A percentile compares a stretch with the other conserved stretches of the same genome.
Conservation (phyloP, 2,329 filamentous ascomycete species). For the Cryphonectria parasitica region DNA sequence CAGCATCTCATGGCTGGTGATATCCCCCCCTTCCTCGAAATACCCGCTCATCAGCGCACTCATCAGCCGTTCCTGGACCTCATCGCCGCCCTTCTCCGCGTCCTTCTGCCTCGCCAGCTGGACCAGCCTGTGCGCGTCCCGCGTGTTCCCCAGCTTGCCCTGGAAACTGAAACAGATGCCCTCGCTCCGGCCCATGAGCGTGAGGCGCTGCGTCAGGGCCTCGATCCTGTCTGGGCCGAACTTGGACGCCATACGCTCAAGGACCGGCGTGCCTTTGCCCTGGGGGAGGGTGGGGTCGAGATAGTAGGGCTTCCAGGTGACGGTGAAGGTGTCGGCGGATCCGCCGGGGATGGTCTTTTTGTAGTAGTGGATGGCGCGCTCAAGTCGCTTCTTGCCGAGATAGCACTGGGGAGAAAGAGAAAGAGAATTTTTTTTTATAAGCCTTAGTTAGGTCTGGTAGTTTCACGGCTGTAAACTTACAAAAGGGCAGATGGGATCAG, state of each 20-base stretch:
- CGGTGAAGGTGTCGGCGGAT: slow-evolving; percentile 68
- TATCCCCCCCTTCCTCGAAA: slow-evolving; percentile 67
- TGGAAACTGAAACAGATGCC: slow-evolving; percentile 76
- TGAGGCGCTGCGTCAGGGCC: slow-evolving; percentile 62
- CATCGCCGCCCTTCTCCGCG: slow-evolving; percentile 35
- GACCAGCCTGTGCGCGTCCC: slow-evolving; percentile 78
- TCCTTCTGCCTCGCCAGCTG: slow-evolving; percentile 64
- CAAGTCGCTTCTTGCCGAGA: slow-evolving; percentile 76
- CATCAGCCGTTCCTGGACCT: slow-evolving; percentile 62
- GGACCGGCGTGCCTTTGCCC: slow-evolving; percentile 48
- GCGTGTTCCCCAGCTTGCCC: slow-evolving; percentile 74
- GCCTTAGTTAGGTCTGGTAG: slow-evolving; percentile 7
- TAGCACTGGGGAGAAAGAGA: slow-evolving; percentile 61
- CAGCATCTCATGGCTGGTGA: slow-evolving; percentile 61
- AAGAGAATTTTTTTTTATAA: slow-evolving; percentile 31
- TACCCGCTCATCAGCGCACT: slow-evolving; percentile 67
- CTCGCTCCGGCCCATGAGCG: slow-evolving; percentile 61
- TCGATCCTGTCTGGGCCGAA: slow-evolving; percentile 67
- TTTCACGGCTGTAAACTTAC: slow-evolving; percentile 36
- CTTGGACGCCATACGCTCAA: slow-evolving; percentile 59
- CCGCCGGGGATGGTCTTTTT: slow-evolving; percentile 62
- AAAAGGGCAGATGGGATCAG: slow-evolving; percentile 79
- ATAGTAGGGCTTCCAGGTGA: slow-evolving; percentile 80
- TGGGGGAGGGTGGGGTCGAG: slow-evolving; percentile 68
- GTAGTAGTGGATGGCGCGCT: slow-evolving; percentile 71